These are phyloP conservation scores for Corrigiola litoralis DNA, from an alignment of 179 eudicot genomes.

Conservation along the genomic window DNA sequence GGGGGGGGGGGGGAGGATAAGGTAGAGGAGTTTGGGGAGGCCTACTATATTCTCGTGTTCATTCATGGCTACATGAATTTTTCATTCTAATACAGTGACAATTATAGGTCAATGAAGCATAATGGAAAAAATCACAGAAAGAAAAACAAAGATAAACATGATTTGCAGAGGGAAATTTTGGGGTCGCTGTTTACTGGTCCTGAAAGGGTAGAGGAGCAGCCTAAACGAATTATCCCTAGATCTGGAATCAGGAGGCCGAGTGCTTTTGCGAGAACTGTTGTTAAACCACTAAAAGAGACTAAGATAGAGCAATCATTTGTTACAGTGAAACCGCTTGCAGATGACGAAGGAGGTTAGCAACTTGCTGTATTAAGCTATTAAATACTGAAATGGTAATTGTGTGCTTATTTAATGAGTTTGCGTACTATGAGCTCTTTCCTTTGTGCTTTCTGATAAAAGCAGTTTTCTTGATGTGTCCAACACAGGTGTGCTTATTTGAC, in stretches of 20 bases:
- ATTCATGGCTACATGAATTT: background rate
- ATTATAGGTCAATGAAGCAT: slow-evolving; percentile 20
- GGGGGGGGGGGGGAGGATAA: background rate
- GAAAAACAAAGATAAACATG: slow-evolving; percentile 28
- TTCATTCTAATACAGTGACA: slow-evolving; percentile 11
- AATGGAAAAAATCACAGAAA: slow-evolving; percentile 20
- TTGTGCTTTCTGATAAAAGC: background rate
- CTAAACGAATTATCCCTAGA: slow-evolving; percentile 8
- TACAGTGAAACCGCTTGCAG: slow-evolving; percentile 34
- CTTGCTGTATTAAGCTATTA: background rate
- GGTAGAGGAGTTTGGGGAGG: background rate
- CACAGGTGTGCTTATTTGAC: no score
- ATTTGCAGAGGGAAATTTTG: slow-evolving; percentile 48
- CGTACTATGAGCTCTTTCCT: background rate
- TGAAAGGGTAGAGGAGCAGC: slow-evolving; percentile 37
- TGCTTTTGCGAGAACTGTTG: slow-evolving; percentile 36
- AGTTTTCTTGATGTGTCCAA: background rate
- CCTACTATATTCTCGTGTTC: background rate
- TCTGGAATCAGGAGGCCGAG: slow-evolving; percentile 18
- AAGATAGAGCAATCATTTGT: slow-evolving; percentile 26
- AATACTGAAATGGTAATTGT: background rate
- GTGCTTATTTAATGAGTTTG: background rate
- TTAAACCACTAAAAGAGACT: slow-evolving; percentile 36
- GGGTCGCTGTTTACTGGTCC: slow-evolving; percentile 47
- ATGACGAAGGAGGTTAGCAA: slow-evolving; percentile 34